These are phyloP conservation scores for Solanum pimpinellifolium DNA, from an alignment of 257 asterid genomes.

Conservation along the genomic window DNA sequence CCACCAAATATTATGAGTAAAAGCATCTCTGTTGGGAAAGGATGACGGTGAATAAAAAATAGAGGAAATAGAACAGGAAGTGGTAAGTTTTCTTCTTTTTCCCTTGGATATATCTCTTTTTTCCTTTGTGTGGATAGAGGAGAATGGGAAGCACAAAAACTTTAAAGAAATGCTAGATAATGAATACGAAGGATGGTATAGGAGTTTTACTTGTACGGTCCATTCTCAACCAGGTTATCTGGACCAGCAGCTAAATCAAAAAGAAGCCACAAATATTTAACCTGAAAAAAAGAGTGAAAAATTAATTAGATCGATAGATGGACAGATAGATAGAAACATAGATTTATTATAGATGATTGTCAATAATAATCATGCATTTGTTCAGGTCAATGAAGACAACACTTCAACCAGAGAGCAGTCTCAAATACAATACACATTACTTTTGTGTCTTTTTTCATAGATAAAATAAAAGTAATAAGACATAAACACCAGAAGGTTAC, in stretches of 20 bases:
- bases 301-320: not conserved
- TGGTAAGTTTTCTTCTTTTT: not conserved
- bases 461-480: not conserved
- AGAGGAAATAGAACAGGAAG: not conserved
- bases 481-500: not conserved
- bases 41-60: not conserved
- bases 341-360: not conserved
- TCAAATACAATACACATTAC: not conserved
- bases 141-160: not conserved
- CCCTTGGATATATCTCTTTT: not conserved
- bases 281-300: constrained; percentile 27
- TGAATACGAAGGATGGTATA: not conserved
- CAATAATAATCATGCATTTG: not conserved
- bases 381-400: not conserved
- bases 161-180: not conserved
- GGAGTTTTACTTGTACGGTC: constrained; percentile 78
- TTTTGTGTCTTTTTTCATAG: not conserved
- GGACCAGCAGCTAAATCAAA: constrained; percentile 98
- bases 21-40: not conserved
- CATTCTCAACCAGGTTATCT: constrained; percentile 92
- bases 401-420: not conserved
- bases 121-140: not conserved
- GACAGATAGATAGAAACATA: not conserved
- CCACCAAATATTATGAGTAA: not conserved
- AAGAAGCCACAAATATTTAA: constrained; percentile 90